These are phyloP conservation scores for Pythium vanterpoolii DNA, from an alignment of 352 stramenopile species.

Conservation along the genomic window DNA sequence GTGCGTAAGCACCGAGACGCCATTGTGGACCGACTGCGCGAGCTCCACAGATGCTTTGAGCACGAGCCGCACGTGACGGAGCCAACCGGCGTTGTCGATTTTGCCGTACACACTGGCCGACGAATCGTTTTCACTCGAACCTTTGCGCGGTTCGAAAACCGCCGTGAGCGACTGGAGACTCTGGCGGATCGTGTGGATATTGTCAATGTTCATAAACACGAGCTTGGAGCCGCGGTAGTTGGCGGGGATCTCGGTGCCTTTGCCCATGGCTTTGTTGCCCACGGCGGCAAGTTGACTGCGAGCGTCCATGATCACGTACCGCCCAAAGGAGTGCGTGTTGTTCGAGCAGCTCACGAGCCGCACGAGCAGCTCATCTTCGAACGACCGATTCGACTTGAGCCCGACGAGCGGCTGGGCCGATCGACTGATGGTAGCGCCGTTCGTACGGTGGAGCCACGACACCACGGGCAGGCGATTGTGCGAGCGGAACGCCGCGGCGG, in stretches of 20 bases:
- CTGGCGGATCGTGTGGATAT: slow-evolving; percentile 97
- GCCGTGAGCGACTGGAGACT: slow-evolving; percentile 86
- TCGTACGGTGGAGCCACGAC: slow-evolving; percentile 67
- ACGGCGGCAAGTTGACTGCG: slow-evolving; percentile 80
- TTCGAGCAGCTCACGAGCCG: slow-evolving; percentile 57
- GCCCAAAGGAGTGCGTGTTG: slow-evolving; percentile 42
- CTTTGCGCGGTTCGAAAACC: slow-evolving; percentile 75
- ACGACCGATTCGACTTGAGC: slow-evolving; percentile 69
- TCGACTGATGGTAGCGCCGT: slow-evolving; percentile 75
- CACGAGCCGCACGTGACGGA: slow-evolving; percentile 92
- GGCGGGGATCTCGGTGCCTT: slow-evolving; percentile 94
- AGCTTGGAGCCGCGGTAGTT: slow-evolving; percentile 94
- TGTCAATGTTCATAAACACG: slow-evolving; percentile 98
- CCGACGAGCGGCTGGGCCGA: slow-evolving; percentile 81
- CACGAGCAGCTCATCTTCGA: slow-evolving; percentile 79
- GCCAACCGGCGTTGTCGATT: slow-evolving; percentile 95
- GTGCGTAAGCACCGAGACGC: slow-evolving; percentile 95
- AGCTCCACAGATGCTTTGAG: slow-evolving; percentile 92
- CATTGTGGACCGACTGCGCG: slow-evolving; percentile 92
- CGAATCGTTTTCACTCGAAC: slow-evolving; percentile 68
- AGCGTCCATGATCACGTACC: slow-evolving; percentile 84
- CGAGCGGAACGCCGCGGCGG: slow-evolving; percentile 66
- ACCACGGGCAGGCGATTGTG: slow-evolving; percentile 70
- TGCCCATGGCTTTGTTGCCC: slow-evolving; percentile 90
- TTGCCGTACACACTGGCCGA: slow-evolving; percentile 81